Conservation (phyloP, 345 rosid species). For the Eucalyptus pumila region DNA sequence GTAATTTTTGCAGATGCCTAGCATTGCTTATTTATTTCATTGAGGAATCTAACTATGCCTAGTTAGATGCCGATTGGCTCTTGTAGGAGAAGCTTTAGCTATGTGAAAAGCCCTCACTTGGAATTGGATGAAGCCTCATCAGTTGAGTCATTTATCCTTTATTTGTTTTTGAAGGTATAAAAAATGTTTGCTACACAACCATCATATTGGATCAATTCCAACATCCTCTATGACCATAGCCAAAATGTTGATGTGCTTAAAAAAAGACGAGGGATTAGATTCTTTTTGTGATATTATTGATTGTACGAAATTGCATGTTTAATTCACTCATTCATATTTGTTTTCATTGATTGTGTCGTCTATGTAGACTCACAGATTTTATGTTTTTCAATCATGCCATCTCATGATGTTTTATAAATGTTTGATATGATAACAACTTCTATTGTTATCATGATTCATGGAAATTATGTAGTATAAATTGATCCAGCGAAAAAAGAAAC, state of each 20-base stretch:
- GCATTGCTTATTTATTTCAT: not conserved
- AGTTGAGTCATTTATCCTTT: not conserved
- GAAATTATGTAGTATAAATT: not conserved
- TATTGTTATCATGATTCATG: not conserved
- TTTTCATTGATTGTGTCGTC: no score
- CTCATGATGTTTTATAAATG: not conserved
- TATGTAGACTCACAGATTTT: not conserved
- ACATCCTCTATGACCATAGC: not conserved
- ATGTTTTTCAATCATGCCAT: no score
- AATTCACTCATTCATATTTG: not conserved
- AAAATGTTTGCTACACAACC: not conserved
- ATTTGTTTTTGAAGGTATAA: not conserved
- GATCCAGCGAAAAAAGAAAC: not conserved
- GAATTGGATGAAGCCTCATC: not conserved
- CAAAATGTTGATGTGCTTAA: not conserved
- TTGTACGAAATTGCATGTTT: not conserved
- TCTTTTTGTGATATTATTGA: not conserved
- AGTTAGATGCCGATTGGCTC: not conserved
- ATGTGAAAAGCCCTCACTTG: not conserved
- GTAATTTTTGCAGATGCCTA: not conserved
- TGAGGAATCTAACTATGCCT: not conserved
- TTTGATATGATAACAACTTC: not conserved
- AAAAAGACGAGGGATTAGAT: not conserved
- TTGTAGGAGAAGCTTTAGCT: not conserved
- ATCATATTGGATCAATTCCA: not conserved